A percentile compares a stretch with the other conserved stretches of the same genome.
phyloP scores from a whole-genome alignment of 768 basidiomycete genomes.

The Tulasnella calospora region DNA sequence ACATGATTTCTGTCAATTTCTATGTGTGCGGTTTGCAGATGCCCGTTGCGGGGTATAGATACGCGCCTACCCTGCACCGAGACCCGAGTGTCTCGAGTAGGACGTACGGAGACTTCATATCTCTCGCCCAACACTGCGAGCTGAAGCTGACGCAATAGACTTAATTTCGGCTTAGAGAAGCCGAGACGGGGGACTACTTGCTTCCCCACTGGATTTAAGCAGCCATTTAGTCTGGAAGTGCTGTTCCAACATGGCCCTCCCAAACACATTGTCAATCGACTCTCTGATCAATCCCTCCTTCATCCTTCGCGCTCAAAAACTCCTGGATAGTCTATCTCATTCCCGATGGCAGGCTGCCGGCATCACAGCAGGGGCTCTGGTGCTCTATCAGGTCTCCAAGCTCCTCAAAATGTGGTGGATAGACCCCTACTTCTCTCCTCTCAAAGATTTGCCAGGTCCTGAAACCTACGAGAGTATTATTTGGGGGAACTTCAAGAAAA shows the following conservation, averaged over 20 bases:
- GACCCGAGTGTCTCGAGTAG: background rate
- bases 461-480: slow-evolving; percentile 20
- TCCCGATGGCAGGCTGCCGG: background rate
- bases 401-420: slow-evolving; percentile 10
- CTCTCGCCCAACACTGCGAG: background rate
- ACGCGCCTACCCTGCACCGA: background rate
- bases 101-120: background rate
- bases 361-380: background rate
- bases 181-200: background rate
- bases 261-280: background rate
- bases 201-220: too few species aligned
- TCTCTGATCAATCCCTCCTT: background rate
- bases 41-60: background rate
- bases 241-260: background rate
- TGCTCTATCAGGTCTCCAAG: background rate
- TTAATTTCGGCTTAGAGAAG: background rate
- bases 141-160: background rate
- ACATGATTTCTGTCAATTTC: background rate
- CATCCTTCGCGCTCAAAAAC: background rate
- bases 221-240: background rate
- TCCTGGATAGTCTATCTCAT: background rate
- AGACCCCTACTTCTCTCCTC: slow-evolving; percentile 9
- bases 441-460: slow-evolving; percentile 22
- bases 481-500: slow-evolving; percentile 7
- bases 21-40: background rate